These are phyloP conservation scores for Neonectria hederae DNA, from an alignment of 2,329 filamentous ascomycete species.

Conservation along the genomic window DNA sequence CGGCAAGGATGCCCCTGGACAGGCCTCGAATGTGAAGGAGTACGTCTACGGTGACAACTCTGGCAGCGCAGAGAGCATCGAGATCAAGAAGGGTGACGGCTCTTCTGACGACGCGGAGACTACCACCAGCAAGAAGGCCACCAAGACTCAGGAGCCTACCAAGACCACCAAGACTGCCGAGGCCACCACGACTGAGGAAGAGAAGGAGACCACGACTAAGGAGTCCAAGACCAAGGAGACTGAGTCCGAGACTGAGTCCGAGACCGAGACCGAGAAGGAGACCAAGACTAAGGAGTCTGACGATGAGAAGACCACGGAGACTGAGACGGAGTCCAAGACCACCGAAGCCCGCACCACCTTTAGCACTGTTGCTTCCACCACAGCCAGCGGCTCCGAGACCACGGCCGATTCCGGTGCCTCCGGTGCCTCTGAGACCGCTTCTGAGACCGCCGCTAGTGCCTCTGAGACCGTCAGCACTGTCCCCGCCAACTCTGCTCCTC, in stretches of 20 bases:
- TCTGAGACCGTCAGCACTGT: constrained; percentile 32
- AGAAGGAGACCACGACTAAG: constrained; percentile 25
- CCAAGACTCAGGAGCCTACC: constrained; percentile 14
- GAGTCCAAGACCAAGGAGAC: constrained; percentile 27
- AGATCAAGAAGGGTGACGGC: constrained; percentile 54
- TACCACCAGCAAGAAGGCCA: constrained; percentile 30
- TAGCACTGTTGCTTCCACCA: constrained; percentile 27
- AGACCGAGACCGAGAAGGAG: constrained; percentile 28
- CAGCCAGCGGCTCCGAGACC: constrained; percentile 21
- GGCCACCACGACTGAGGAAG: constrained; percentile 32
- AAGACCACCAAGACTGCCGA: constrained; percentile 25
- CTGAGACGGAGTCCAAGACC: constrained; percentile 12
- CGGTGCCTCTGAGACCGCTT: constrained; percentile 25
- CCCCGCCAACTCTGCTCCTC: constrained; percentile 41
- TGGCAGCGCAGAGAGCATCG: constrained; percentile 62
- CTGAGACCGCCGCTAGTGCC: constrained; percentile 22
- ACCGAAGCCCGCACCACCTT: constrained; percentile 36
- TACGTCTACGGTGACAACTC: constrained; percentile 62
- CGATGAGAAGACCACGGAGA: constrained; percentile 21
- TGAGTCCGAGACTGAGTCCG: constrained; percentile 14
- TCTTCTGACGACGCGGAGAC: constrained; percentile 32
- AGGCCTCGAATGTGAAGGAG: constrained; percentile 54
- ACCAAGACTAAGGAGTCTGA: constrained; percentile 8
- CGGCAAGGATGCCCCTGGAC: constrained; percentile 55
- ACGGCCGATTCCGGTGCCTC: constrained; percentile 23